Base-by-base conservation (phyloP, 2,329 filamentous ascomycete genomes). In the Venturia aucupariae region DNA sequence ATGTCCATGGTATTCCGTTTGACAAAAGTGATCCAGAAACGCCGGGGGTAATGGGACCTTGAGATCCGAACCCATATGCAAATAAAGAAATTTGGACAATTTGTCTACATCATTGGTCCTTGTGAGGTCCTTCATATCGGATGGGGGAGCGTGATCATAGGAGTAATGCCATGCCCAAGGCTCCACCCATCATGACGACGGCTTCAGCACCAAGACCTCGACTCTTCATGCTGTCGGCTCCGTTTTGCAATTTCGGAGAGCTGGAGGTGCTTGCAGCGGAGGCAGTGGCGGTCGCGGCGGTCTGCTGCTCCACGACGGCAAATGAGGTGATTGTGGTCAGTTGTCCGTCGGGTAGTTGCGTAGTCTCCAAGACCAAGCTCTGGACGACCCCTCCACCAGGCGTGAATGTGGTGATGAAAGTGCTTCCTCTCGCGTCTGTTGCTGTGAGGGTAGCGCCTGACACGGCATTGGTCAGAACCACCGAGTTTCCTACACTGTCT, bases 361-460 rank as follows among this genome's bases (percentile, higher is more conserved):
- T 73, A 5, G 75, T 77, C 46, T 68, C 61, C 22, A 80, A 67
- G 38, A 76, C 72, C 35, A 81, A 66, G 59, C 72, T 71, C 67
- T 71, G 76, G 24, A 81, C 61, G 17, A 42, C 75, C 10, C 67
- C 69, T 24, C 74, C 77, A 57, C 74, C 78, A 4, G 79, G 79
- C 0, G 78, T 80, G 68, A 77, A 80, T 1, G 79, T 81, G 2
- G 79, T 78, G 61, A 79, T 67, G 64, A 80, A 74, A 3, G 77
- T 76, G 44, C 69, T 67, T 30, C 79, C 79, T 8, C 66, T 30
- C 2, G 67, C 70, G 66, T 81, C 72, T 13, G 78, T 81, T 19
- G 72, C 71, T 11, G 79, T 81, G 54, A 79, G 70, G 24, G 79
- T 75, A 64, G 74, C 77, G 59, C 75, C 78, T 4, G 79, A 78